A percentile compares a stretch with the other conserved stretches of the same genome.
Evolutionary conservation across 2,329 filamentous ascomycete genomes (phyloP).

Genomic region (Ophiocordyceps robertsii): DNA sequence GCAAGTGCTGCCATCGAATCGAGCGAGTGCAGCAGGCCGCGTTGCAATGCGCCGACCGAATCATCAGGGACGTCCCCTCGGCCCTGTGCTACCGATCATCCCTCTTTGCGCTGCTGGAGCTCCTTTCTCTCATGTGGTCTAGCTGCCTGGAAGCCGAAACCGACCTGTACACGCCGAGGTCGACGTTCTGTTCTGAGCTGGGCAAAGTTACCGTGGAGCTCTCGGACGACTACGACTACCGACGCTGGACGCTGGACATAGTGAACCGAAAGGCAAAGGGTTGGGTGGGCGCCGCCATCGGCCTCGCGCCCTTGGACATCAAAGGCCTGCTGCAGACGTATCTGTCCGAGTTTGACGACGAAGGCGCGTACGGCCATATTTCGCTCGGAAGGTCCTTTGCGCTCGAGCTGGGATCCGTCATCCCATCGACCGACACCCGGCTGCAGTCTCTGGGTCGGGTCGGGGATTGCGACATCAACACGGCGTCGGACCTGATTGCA

Average conservation of each 20-base stretch:
- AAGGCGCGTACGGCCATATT: constrained; percentile 80
- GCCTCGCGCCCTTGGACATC: constrained; percentile 79
- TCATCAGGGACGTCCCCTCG: constrained; percentile 75
- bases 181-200: constrained; percentile 63
- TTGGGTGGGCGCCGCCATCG: constrained; percentile 73
- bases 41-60: constrained; percentile 67
- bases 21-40: constrained; percentile 83
- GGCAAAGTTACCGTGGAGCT: constrained; percentile 74
- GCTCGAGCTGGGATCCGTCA: constrained; percentile 75
- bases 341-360: constrained; percentile 85
- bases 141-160: constrained; percentile 91
- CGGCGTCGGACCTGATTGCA: constrained; percentile 88
- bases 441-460: constrained; percentile 69
- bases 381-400: constrained; percentile 90
- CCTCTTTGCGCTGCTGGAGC: constrained; percentile 81
- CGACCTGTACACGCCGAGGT: constrained; percentile 80
- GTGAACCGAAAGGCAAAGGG: constrained; percentile 63
- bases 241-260: constrained; percentile 63
- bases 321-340: constrained; percentile 95
- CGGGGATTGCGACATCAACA: constrained; percentile 66
- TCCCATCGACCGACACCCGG: constrained; percentile 76
- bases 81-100: constrained; percentile 82
- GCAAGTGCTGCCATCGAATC: constrained; percentile 86
- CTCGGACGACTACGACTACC: constrained; percentile 83
- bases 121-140: constrained; percentile 88